phyloP scores from a whole-genome alignment of 805 yeast species.

The Geotrichum ghanense region DNA sequence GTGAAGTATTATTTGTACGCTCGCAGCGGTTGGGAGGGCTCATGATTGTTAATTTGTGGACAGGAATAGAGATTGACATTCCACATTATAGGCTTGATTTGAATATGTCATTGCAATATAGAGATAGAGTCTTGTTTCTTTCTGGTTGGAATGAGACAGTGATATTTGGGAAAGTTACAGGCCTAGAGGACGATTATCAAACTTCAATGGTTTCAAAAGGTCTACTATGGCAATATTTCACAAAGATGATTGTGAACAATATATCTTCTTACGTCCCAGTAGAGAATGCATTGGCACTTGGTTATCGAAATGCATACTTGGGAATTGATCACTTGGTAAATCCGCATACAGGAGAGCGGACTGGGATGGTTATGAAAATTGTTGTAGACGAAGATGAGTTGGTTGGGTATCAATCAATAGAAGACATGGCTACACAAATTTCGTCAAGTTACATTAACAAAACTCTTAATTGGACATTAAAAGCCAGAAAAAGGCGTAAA shows the following conservation, averaged over 20 bases:
- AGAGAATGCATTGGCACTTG: slow-evolving; percentile 1
- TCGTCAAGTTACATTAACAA: too few species aligned
- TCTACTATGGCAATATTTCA: not conserved
- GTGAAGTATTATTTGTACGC: slow-evolving; percentile 14
- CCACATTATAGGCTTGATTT: slow-evolving; percentile 17
- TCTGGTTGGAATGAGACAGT: slow-evolving; percentile 14
- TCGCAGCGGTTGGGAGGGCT: slow-evolving; percentile 16
- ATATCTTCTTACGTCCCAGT: slow-evolving; percentile 1
- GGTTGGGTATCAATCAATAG: not conserved
- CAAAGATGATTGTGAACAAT: not conserved
- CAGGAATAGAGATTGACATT: slow-evolving; percentile 15
- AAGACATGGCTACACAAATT: not conserved
- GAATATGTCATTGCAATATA: slow-evolving; percentile 7
- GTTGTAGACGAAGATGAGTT: slow-evolving; percentile 3
- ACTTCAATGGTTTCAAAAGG: not conserved
- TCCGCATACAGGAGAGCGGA: not conserved
- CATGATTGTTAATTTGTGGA: slow-evolving; percentile 12
- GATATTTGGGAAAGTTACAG: slow-evolving; percentile 12
- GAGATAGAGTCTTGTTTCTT: slow-evolving; percentile 11
- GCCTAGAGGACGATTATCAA: not conserved
- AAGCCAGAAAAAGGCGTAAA: too few species aligned
- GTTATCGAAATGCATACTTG: not conserved
- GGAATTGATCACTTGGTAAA: not conserved
- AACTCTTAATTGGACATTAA: too few species aligned
- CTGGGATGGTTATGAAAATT: not conserved